Conservation (phyloP, 768 basidiomycete species). For the Lentinula raphanica region DNA sequence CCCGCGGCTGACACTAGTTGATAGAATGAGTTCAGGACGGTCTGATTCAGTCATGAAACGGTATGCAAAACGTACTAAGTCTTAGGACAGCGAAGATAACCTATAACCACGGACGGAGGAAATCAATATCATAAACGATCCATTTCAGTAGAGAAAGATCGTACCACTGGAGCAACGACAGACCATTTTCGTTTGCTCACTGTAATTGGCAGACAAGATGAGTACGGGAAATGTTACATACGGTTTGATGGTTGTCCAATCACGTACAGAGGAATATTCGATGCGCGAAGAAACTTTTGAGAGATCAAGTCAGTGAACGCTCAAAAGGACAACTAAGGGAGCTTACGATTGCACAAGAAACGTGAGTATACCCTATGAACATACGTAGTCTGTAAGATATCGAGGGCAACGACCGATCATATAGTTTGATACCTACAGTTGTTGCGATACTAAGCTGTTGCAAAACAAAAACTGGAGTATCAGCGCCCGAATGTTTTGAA, state of each 20-base stretch:
- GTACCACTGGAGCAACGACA: slow-evolving; percentile 27
- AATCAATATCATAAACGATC: not conserved
- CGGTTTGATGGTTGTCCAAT: not conserved
- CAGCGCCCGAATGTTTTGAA: not conserved
- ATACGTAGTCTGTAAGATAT: not conserved
- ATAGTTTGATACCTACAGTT: slow-evolving; percentile 2
- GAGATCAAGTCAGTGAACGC: not conserved
- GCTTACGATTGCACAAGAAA: slow-evolving; percentile 26
- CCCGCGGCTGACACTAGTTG: slow-evolving; percentile 22
- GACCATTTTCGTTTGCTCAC: slow-evolving; percentile 33
- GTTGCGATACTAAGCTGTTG: slow-evolving; percentile 7
- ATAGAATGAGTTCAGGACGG: not conserved
- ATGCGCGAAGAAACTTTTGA: slow-evolving; percentile 30
- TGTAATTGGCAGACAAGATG: slow-evolving; percentile 9
- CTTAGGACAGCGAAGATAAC: slow-evolving; percentile 22
- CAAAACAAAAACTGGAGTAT: not conserved
- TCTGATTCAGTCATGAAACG: not conserved
- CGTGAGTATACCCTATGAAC: slow-evolving; percentile 23
- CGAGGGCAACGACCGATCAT: not conserved
- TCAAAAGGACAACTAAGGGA: not conserved
- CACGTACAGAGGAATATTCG: slow-evolving; percentile 34
- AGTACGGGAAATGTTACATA: not conserved
- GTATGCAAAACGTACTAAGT: slow-evolving; percentile 17
- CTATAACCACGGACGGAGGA: slow-evolving; percentile 8
- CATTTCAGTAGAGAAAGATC: slow-evolving; percentile 2